Percentiles rank a stretch among this genome's conserved stretches.
Conservation (phyloP, 2,329 filamentous ascomycete species). For the Colletotrichum neosansevieriae region DNA sequence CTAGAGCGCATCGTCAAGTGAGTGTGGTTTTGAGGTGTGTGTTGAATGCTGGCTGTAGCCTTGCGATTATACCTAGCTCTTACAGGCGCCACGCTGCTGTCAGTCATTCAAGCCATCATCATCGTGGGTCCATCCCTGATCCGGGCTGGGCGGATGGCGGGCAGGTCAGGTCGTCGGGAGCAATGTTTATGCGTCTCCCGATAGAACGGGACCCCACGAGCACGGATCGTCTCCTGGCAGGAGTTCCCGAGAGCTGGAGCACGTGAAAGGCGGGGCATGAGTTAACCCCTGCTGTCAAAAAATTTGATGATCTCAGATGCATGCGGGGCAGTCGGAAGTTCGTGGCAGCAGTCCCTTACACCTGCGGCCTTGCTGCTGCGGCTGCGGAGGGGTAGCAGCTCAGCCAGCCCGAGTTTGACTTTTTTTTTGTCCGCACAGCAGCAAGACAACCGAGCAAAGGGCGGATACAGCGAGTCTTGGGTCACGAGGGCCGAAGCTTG, state of each 20-base stretch:
- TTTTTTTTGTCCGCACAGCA: background rate
- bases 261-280: slow-evolving; percentile 40
- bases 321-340: slow-evolving; percentile 35
- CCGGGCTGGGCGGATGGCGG: background rate
- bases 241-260: background rate
- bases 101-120: slow-evolving; percentile 33
- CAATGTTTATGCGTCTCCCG: slow-evolving; percentile 21
- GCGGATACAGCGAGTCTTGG: background rate
- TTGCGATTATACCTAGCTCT: slow-evolving; percentile 5
- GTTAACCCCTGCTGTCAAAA: slow-evolving; percentile 37
- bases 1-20: slow-evolving; percentile 19
- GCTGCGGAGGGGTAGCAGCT: slow-evolving; percentile 11
- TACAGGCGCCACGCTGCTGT: background rate
- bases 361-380: background rate
- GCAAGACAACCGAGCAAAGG: background rate
- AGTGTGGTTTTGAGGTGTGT: slow-evolving; percentile 1
- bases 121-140: slow-evolving; percentile 26
- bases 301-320: slow-evolving; percentile 40
- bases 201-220: slow-evolving; percentile 1
- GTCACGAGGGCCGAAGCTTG: no score
- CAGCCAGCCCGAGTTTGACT: slow-evolving; percentile 11
- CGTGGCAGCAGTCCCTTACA: slow-evolving; percentile 10
- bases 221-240: slow-evolving; percentile 21
- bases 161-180: slow-evolving; percentile 16
- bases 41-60: slow-evolving; percentile 1